Percentiles rank a stretch among this genome's conserved stretches.
These are phyloP conservation scores for Marasmius oreades DNA, from an alignment of 1,284 basidiomycete species.

Conservation along the genomic window DNA sequence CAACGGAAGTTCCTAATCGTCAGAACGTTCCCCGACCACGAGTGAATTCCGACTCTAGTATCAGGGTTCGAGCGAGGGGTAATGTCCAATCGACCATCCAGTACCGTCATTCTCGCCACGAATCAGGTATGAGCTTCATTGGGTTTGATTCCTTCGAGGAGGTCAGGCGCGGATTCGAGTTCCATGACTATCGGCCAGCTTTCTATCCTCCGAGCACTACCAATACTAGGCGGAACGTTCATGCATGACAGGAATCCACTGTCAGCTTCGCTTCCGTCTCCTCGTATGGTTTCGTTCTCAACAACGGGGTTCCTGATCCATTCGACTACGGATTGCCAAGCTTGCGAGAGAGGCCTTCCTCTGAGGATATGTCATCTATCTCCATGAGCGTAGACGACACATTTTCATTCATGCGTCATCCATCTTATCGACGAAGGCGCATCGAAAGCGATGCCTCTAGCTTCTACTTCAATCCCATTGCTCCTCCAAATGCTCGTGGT, in stretches of 20 bases:
- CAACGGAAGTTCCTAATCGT: slow-evolving; percentile 30
- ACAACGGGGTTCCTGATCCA: slow-evolving; percentile 62
- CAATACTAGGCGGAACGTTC: slow-evolving; percentile 21
- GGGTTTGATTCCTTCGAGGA: slow-evolving; percentile 74
- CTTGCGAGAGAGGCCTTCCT: slow-evolving; percentile 48
- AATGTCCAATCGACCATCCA: slow-evolving; percentile 19
- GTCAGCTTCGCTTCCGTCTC: slow-evolving; percentile 82
- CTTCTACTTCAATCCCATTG: slow-evolving; percentile 60
- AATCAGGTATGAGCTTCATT: slow-evolving; percentile 60
- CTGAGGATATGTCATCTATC: slow-evolving; percentile 47
- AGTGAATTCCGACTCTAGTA: slow-evolving; percentile 43
- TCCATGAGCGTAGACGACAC: slow-evolving; percentile 66
- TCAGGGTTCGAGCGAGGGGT: slow-evolving; percentile 27
- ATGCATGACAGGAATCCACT: slow-evolving; percentile 55
- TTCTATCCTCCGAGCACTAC: slow-evolving; percentile 49
- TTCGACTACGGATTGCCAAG: slow-evolving; percentile 68
- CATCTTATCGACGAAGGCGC: slow-evolving; percentile 41
- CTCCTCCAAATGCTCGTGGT: slow-evolving; percentile 30
- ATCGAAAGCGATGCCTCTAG: slow-evolving; percentile 76
- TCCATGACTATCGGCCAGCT: slow-evolving; percentile 51
- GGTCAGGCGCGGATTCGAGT: slow-evolving; percentile 71
- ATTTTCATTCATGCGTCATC: slow-evolving; percentile 57
- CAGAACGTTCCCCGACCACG: slow-evolving; percentile 27
- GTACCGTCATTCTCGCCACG: slow-evolving; percentile 39
- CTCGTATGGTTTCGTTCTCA: slow-evolving; percentile 69